Evolutionary conservation across 2,329 filamentous ascomycete genomes (phyloP).

Genomic region (Penicillium nordicum): DNA sequence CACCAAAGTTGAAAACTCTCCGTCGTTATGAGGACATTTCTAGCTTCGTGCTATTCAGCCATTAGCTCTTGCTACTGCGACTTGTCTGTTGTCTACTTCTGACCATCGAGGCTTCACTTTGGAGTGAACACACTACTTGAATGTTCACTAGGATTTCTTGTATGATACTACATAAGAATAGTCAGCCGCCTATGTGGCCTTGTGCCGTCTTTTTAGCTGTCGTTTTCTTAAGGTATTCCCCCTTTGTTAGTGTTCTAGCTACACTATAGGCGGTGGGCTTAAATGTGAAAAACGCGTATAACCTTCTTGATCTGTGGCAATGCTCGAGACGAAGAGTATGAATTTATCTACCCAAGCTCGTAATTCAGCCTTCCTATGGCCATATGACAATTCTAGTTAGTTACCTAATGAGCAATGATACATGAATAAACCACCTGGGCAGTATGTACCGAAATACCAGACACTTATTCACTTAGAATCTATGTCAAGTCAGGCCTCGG

Average conservation of each 20-base stretch:
- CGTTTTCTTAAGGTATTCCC: no score
- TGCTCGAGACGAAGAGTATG: not conserved
- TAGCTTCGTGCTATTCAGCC: not conserved
- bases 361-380: not conserved
- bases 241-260: no score
- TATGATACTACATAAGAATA: not conserved
- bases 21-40: not conserved
- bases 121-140: not conserved
- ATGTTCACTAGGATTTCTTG: not conserved
- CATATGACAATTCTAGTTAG: no score
- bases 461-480: not conserved
- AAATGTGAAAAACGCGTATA: not conserved
- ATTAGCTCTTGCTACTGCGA: not conserved
- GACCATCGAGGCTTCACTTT: not conserved
- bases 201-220: not conserved
- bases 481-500: not conserved
- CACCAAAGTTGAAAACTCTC: not conserved
- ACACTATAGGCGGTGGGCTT: no score
- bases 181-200: not conserved
- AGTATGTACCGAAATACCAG: not conserved
- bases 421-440: not conserved
- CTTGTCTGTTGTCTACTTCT: not conserved
- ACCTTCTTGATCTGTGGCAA: not conserved
- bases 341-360: not conserved
- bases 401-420: not conserved